Evolutionary conservation across 2,329 filamentous ascomycete species (phyloP).

Genomic region (Fusarium humuli): DNA sequence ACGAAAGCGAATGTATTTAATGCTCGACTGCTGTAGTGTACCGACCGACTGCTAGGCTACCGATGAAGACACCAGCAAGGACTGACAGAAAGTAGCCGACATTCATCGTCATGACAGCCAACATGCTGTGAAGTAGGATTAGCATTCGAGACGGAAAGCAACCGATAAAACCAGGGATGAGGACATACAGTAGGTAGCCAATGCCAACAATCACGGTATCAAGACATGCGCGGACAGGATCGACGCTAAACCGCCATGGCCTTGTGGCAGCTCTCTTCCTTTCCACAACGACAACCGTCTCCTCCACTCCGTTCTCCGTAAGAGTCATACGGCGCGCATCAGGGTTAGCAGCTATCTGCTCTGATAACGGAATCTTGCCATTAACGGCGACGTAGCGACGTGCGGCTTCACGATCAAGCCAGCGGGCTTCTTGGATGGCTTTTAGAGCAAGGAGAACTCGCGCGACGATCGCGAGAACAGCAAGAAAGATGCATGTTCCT

Average conservation of each 20-base stretch:
- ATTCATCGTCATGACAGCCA: constrained; percentile 92
- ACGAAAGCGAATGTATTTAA: constrained; percentile 14
- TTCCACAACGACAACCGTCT: constrained; percentile 80
- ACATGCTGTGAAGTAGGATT: constrained; percentile 72
- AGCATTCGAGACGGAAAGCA: not conserved
- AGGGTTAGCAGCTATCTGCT: constrained; percentile 68
- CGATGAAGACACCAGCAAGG: constrained; percentile 84
- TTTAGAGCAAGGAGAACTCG: constrained; percentile 80
- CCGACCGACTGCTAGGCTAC: constrained; percentile 82
- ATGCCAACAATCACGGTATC: constrained; percentile 80
- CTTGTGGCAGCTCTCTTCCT: constrained; percentile 63
- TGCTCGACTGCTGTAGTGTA: constrained; percentile 67
- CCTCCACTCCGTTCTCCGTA: constrained; percentile 82
- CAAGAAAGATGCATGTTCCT: constrained; percentile 91
- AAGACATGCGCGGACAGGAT: constrained; percentile 77
- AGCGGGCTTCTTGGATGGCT: constrained; percentile 69
- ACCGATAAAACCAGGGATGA: not conserved
- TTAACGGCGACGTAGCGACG: constrained; percentile 82
- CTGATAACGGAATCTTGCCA: constrained; percentile 69
- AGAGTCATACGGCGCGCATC: constrained; percentile 72
- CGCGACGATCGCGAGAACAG: constrained; percentile 77
- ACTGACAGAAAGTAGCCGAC: constrained; percentile 86
- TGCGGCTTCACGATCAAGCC: constrained; percentile 77
- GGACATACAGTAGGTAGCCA: constrained; percentile 85
- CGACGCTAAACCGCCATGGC: constrained; percentile 86